These are phyloP conservation scores for Lactarius sp. DNA, from an alignment of 768 basidiomycete species.

Conservation along the genomic window DNA sequence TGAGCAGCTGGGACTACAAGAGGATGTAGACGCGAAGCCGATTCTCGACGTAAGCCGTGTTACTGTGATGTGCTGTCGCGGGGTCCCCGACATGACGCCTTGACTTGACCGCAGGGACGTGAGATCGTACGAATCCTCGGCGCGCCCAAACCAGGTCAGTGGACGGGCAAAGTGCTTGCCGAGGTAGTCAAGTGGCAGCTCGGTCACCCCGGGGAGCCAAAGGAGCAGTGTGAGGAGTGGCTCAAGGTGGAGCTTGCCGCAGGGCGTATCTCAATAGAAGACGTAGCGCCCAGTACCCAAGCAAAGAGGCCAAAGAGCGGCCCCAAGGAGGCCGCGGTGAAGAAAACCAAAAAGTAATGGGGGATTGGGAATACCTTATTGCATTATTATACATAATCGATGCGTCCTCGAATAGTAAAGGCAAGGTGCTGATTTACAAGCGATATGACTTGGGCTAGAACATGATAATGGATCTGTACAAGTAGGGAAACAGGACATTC, in stretches of 20 bases:
- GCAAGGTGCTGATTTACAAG: constrained; percentile 6
- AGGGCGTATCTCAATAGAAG: constrained; percentile 40
- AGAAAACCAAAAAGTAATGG: constrained; percentile 19
- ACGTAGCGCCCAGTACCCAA: constrained; percentile 8
- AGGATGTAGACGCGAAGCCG: constrained; percentile 61
- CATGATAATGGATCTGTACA: constrained; percentile 11
- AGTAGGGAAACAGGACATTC: background rate
- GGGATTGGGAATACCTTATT: background rate
- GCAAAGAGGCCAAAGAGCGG: constrained; percentile 21
- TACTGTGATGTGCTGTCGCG: background rate
- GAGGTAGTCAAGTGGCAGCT: constrained; percentile 83
- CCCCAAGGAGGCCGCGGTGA: constrained; percentile 7
- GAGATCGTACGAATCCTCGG: constrained; percentile 54
- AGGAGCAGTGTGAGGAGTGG: constrained; percentile 69
- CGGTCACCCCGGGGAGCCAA: constrained; percentile 59
- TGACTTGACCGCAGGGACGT: constrained; percentile 51
- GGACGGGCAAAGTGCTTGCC: constrained; percentile 61
- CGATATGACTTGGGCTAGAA: background rate
- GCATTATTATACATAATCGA: constrained; percentile 2
- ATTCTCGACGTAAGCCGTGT: constrained; percentile 64
- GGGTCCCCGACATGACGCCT: constrained; percentile 1
- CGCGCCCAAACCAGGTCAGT: constrained; percentile 56
- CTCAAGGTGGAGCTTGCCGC: constrained; percentile 48
- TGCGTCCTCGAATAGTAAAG: background rate
- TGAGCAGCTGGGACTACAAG: constrained; percentile 55